A percentile compares a stretch with the other conserved stretches of the same genome.
Conservation (phyloP, 371 early-diverging fungal genomes). For the Sporodiniella umbellata region DNA sequence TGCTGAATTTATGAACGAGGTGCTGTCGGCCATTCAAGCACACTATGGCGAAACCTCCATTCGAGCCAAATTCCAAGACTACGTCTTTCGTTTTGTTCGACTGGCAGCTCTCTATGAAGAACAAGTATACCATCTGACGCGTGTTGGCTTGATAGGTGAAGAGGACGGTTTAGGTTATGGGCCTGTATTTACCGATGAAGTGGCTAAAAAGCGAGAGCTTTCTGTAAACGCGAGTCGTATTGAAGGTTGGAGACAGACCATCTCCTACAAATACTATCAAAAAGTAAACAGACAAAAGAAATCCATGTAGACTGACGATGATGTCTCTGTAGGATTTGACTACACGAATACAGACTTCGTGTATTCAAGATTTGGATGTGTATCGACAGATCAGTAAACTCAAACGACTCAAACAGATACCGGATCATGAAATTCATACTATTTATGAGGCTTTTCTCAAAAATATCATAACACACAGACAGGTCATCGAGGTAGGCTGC, state of each 20-base stretch:
- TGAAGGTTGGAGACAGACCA: constrained; percentile 81
- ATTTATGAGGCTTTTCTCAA: constrained; percentile 66
- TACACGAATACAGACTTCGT: constrained; percentile 56
- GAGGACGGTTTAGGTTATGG: constrained; percentile 63
- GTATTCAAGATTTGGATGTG: constrained; percentile 67
- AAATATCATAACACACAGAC: constrained; percentile 63
- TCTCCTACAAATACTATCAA: constrained; percentile 65
- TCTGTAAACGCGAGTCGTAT: constrained; percentile 69
- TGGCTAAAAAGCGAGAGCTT: constrained; percentile 58
- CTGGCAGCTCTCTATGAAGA: constrained; percentile 79
- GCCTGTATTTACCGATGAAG: constrained; percentile 70
- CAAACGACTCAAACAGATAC: constrained; percentile 52
- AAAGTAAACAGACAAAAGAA: constrained; percentile 46
- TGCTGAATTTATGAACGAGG: constrained; percentile 66
- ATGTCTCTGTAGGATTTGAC: constrained; percentile 37
- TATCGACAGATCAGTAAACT: constrained; percentile 66
- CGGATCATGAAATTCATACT: constrained; percentile 60
- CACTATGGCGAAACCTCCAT: constrained; percentile 87
- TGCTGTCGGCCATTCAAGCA: constrained; percentile 72
- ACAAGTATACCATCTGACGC: constrained; percentile 61
- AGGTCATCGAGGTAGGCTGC: constrained; percentile 81
- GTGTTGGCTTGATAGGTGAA: constrained; percentile 45
- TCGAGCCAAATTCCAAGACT: constrained; percentile 84
- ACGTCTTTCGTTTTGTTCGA: constrained; percentile 80
- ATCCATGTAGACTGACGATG: not conserved